Base-by-base conservation (phyloP, 768 basidiomycete species). In the Podaxis mareebaensis region DNA sequence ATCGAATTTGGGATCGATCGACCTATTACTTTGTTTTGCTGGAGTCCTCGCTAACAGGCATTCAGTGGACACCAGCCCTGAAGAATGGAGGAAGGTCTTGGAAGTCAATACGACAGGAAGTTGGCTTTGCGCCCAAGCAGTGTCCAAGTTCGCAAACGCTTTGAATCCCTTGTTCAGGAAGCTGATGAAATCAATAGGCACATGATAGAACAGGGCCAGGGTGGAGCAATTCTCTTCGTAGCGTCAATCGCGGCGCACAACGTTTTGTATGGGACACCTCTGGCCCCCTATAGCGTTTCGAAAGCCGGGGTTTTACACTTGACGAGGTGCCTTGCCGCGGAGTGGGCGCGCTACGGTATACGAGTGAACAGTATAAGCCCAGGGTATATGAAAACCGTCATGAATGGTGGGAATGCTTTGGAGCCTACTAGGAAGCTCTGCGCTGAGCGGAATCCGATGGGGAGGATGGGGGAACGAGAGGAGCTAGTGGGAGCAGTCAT, bases 61-160 rank as follows among this genome's bases (percentile, higher is more conserved):
- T 49, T 74, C 77, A 1, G 66, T 70, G 33, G 74, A 80, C 17
- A 55, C 77, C 53, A 52, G 48, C n/a, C 44, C 72, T 0, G 72
- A 72, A 24, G 73, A 76, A 40, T 83, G 78, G 78, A 71, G 68
- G 61, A 68, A 72, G 30, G 73, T 78, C 5, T 59, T 80, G 24
- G 79, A 81, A 44, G 68, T 79, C 38, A 83, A 81, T 58, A 75
- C 75, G 15, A 83, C 78, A 4, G 82, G 80, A n/a, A 78, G 78
- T 51, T 81, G 77, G 78, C 64, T 81, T 54, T 81, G 79, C 58
- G 79, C 79, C 11, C 76, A 79, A 61, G 73, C 78, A 0, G 78
- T 76, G 33, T 76, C 74, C 53, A 77, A 71, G 81, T 59, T 30
- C 36, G 51, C 33, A 33, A 33, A 33, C 8, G 2, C 7, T 33